These are phyloP conservation scores for Pyricularia sp. DNA, from an alignment of 2,329 filamentous ascomycete species.

Conservation along the genomic window DNA sequence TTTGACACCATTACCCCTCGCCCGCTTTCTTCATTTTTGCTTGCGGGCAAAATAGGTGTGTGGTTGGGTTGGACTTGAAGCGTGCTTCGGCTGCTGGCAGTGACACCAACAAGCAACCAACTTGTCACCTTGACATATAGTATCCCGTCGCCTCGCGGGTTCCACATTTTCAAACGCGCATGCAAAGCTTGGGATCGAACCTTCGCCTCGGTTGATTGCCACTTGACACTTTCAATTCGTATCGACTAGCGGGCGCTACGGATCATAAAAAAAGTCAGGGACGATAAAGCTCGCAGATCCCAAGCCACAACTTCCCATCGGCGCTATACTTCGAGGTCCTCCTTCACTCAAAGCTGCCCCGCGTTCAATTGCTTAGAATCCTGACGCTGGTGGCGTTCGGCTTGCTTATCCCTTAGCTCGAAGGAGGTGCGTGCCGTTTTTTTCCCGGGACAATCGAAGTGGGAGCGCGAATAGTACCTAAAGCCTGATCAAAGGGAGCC, in stretches of 20 bases:
- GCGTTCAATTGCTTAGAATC: neutral
- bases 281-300: neutral
- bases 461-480: neutral
- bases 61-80: neutral
- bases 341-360: neutral
- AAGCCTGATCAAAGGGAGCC: neutral
- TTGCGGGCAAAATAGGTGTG: neutral
- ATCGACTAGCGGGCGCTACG: neutral
- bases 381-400: conserved; percentile 2
- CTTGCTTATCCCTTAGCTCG: neutral
- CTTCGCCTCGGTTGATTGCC: neutral
- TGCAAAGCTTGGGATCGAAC: neutral
- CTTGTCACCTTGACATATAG: neutral
- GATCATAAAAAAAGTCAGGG: neutral
- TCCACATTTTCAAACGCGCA: neutral
- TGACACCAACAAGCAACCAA: neutral
- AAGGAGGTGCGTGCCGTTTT: neutral
- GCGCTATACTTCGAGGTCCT: conserved; percentile 1
- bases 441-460: neutral
- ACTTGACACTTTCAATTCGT: neutral
- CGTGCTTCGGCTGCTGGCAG: neutral
- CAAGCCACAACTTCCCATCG: neutral
- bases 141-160: neutral
- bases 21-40: neutral
- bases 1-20: neutral